Evolutionary conservation across 208 protist species (phyloP), one percentile per base, ranked within the genome.

Genomic region (Crithidia bombi): DNA sequence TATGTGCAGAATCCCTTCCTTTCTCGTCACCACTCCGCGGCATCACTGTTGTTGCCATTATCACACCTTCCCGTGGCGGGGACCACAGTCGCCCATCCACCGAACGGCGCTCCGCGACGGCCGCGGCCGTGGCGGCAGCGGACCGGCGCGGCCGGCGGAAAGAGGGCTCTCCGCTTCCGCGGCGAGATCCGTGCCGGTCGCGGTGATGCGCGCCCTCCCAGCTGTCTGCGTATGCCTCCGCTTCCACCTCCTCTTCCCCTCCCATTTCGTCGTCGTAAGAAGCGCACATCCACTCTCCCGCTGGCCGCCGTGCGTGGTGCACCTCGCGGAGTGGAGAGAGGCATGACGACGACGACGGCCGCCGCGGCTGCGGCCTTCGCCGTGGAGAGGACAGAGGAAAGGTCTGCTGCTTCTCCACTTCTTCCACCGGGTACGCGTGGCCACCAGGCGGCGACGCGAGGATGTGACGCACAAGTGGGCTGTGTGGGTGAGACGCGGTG

Each of bases 391-490:
- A 14, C 49, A 59, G 19, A 10, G 54, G 17, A 4, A 39, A 39
- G 23, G 56, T 49, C 35, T 23, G 6, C 0, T 12, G 33, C 10
- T 21, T 21, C 12, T 38, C 41, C 26, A n/a, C n/a, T n/a, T n/a
- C n/a, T n/a, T 56, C 47, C n/a, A 59, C 43, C 28, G 57, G 56
- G 51, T 73, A 65, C 17, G 44, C 38, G 67, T 65, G 51, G 2
- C 15, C 57, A 28, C 14, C n/a, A 11, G 66, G 39, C 25, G 56
- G 30, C 15, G 67, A 32, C 26, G 46, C 26, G 0, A 65, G 33
- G 7, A 43, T 21, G 11, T 17, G 47, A 17, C 41, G 56, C 58
- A 59, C 32, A 5, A 35, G 58, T 17, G 50, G 39, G 36, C 49
- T 65, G 21, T 43, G 7, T 11, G 57, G 2, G 41, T 30, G 21